These are phyloP conservation scores for Taiozyma sp. DNA, from an alignment of 1,139 yeast species.

Conservation along the genomic window DNA sequence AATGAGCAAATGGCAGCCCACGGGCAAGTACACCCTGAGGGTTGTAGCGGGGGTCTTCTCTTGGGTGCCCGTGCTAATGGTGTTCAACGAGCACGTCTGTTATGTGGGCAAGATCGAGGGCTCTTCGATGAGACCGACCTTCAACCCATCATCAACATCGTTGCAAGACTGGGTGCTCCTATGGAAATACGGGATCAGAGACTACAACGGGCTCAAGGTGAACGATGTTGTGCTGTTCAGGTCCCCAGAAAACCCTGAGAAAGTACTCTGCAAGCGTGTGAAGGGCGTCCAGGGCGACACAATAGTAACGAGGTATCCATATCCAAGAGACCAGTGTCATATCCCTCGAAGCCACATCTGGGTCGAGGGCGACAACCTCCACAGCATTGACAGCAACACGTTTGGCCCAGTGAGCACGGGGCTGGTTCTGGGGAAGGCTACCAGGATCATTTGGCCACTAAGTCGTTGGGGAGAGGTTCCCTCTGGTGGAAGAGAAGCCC, in stretches of 20 bases:
- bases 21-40: slow-evolving; percentile 21
- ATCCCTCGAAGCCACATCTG: slow-evolving; percentile 82
- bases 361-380: slow-evolving; percentile 94
- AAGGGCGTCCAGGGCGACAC: slow-evolving; percentile 72
- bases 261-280: slow-evolving; percentile 70
- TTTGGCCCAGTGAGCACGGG: slow-evolving; percentile 87
- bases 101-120: slow-evolving; percentile 82
- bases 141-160: slow-evolving; percentile 60
- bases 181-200: slow-evolving; percentile 56
- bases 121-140: slow-evolving; percentile 83
- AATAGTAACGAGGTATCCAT: slow-evolving; percentile 55
- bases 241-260: slow-evolving; percentile 76
- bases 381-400: slow-evolving; percentile 76
- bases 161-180: slow-evolving; percentile 65
- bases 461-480: slow-evolving; percentile 46
- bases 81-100: slow-evolving; percentile 65
- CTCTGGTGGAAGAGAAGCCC: slow-evolving; percentile 37
- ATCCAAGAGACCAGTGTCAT: slow-evolving; percentile 55
- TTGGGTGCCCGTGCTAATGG: slow-evolving; percentile 80
- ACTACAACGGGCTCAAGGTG: slow-evolving; percentile 40
- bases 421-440: slow-evolving; percentile 69
- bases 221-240: slow-evolving; percentile 78
- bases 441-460: slow-evolving; percentile 63
- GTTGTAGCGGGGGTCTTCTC: slow-evolving; percentile 29
- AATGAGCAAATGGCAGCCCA: slow-evolving; percentile 2